Evolutionary conservation across 495 filamentous ascomycete genomes (phyloP), one percentile per base, ranked within the genome.

Genomic region (Penicillium steckii): DNA sequence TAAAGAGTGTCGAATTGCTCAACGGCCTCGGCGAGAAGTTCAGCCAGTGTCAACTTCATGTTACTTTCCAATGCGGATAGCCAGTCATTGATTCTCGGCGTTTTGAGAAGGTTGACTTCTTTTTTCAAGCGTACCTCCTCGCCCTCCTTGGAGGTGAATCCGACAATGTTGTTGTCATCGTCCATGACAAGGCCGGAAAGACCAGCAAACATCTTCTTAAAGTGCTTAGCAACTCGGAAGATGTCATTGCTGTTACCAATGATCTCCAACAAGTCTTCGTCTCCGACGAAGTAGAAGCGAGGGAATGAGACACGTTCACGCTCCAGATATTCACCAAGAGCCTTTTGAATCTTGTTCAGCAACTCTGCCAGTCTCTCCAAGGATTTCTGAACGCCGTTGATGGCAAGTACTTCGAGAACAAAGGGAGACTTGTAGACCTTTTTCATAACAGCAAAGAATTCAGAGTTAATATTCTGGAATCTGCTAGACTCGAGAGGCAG

Each of bases 151-250:
- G 95, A 97, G 27, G 86, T 91, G 65, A 97, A 93, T 1, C 91
- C 93, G 6, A 89, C 80, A 53, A 99, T 97, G 53, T 86, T 82
- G 29, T 83, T 82, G 53, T 96, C 86, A 50, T 97, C 91, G 61
- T 96, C 91, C 79, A 96, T 89, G 19, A 94, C 77, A 29, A 99
- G 79, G 1, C 93, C 92, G 4, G 85, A 89, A 21, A 99, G 75
- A 44, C 94, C 94, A 48, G 94, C 94, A 74, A 99, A 99, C 94
- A 99, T 99, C 78, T 99, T 99, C 70, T 95, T 90, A 76, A 99
- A 90, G 69, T 99, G 94, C 68, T 97, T 97, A 40, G 93, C 88
- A 51, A 99, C 91, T 22, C 94, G 90, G 60, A 90, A 76, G 9
- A 92, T 95, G 60, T 99, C 94, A 60, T 96, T 97, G 70, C 91